phyloP scores from a whole-genome alignment of 768 basidiomycete genomes.

The Piloderma croceum region DNA sequence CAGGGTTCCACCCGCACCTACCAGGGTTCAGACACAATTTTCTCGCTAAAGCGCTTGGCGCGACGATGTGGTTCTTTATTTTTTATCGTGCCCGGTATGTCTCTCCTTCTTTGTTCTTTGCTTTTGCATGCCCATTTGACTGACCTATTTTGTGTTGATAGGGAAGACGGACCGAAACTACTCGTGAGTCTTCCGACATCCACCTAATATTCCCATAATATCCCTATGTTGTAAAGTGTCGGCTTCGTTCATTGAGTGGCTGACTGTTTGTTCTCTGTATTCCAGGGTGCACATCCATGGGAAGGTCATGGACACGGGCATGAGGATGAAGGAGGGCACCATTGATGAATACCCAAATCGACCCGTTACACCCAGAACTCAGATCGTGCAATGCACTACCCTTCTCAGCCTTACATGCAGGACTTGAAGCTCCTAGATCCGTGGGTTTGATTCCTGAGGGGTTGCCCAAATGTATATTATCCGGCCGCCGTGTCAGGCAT shows the following conservation, averaged over 20 bases:
- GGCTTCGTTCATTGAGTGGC: slow-evolving; percentile 18
- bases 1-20: slow-evolving; percentile 87
- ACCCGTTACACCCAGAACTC: too few relatives aligned
- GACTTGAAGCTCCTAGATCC: too few relatives aligned
- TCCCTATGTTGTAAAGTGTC: slow-evolving; percentile 1
- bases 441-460: too few relatives aligned
- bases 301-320: slow-evolving; percentile 52
- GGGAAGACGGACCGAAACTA: slow-evolving; percentile 33
- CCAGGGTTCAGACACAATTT: slow-evolving; percentile 72
- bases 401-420: too few relatives aligned
- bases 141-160: too few relatives aligned
- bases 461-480: too few relatives aligned
- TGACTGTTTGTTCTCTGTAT: too few relatives aligned
- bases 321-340: slow-evolving; percentile 33
- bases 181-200: too few relatives aligned
- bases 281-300: slow-evolving; percentile 66
- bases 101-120: neutral
- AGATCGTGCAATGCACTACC: too few relatives aligned
- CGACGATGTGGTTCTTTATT: slow-evolving; percentile 98
- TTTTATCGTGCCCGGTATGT: slow-evolving; percentile 91
- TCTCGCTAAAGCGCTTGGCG: slow-evolving; percentile 81
- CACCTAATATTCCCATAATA: neutral
- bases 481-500: too few relatives aligned
- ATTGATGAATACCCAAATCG: too few relatives aligned
- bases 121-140: too few relatives aligned